These are phyloP conservation scores for Castanopsis chinensis DNA, from an alignment of 306 rosid genomes.

Conservation along the genomic window DNA sequence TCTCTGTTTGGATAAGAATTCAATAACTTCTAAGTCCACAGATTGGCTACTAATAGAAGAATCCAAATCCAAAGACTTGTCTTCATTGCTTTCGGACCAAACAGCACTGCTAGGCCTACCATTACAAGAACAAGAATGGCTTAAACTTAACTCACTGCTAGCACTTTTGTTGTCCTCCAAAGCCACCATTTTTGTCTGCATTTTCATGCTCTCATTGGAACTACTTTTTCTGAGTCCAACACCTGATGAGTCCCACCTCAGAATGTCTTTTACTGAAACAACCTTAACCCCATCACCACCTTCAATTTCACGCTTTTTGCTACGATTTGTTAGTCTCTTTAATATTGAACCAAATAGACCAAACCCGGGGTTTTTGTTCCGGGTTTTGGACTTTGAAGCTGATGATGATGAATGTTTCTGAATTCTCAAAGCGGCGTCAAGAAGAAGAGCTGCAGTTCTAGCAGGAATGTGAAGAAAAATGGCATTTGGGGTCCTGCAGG, in stretches of 20 bases:
- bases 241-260: conserved; percentile 43
- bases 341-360: conserved; percentile 69
- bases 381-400: conserved; percentile 36
- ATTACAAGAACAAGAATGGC: conserved; percentile 30
- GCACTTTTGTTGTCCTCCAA: conserved; percentile 2
- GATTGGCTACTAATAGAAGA: conserved; percentile 43
- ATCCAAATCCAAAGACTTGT: conserved; percentile 45
- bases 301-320: conserved; percentile 32
- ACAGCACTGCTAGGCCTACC: conserved; percentile 53
- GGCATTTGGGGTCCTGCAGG: conserved; percentile 47
- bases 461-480: conserved; percentile 76
- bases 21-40: conserved; percentile 33
- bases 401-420: conserved; percentile 48
- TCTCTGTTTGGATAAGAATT: conserved; percentile 22
- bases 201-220: conserved; percentile 1
- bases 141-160: neutral
- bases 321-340: conserved; percentile 42
- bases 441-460: conserved; percentile 66
- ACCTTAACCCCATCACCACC: conserved; percentile 14
- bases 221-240: conserved; percentile 10
- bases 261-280: conserved; percentile 32
- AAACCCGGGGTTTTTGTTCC: conserved; percentile 30
- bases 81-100: conserved; percentile 68
- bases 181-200: conserved; percentile 7
- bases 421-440: conserved; percentile 79